Evolutionary conservation across 1,284 basidiomycete species (phyloP).

Genomic region (Singerocomus inundabilis): DNA sequence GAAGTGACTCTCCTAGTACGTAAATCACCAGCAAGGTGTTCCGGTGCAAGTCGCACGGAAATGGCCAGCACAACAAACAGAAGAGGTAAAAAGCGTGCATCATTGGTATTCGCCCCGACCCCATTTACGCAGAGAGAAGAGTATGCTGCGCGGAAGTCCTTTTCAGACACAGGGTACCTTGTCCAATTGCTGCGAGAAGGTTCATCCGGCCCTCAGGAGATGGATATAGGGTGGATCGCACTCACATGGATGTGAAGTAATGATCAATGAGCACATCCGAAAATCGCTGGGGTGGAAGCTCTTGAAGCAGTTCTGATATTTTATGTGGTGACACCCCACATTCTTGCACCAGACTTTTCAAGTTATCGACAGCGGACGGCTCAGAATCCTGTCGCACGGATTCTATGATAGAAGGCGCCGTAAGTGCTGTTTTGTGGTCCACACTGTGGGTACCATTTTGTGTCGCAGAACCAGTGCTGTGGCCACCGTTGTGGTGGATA

Average conservation of each 20-base stretch:
- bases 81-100: constrained; percentile 86
- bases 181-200: constrained; percentile 76
- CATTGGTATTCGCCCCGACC: constrained; percentile 69
- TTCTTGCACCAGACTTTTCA: constrained; percentile 82
- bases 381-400: constrained; percentile 55
- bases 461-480: constrained; percentile 6
- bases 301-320: constrained; percentile 84
- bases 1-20: constrained; percentile 75
- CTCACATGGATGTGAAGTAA: constrained; percentile 76
- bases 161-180: constrained; percentile 89
- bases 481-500: constrained; percentile 11
- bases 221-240: constrained; percentile 6
- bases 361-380: constrained; percentile 71
- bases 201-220: constrained; percentile 4
- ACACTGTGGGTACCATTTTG: constrained; percentile 27
- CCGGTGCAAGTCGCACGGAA: constrained; percentile 81
- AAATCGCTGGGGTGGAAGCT: constrained; percentile 75
- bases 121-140: constrained; percentile 77
- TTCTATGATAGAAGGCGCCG: constrained; percentile 38
- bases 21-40: constrained; percentile 78
- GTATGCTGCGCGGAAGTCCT: constrained; percentile 80
- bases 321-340: constrained; percentile 89
- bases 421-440: constrained; percentile 30
- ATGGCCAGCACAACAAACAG: constrained; percentile 94
- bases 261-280: constrained; percentile 75